phyloP scores from a whole-genome alignment of 1,284 basidiomycete genomes.

The Cryptococcus sp. region DNA sequence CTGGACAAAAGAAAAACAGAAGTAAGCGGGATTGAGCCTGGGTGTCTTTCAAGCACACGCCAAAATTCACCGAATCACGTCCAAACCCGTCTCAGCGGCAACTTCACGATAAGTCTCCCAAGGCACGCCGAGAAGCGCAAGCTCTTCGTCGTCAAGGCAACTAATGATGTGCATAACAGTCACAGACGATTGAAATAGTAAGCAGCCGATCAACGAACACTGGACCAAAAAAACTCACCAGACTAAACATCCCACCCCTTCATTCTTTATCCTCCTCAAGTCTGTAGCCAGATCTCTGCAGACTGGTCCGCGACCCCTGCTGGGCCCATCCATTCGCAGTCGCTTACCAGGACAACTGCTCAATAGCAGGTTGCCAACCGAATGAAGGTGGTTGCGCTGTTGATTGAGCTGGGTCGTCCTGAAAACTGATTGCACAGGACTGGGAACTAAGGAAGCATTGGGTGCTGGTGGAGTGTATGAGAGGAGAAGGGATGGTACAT shows the following conservation, averaged over 20 bases:
- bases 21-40: neutral
- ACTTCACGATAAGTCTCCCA: constrained; percentile 74
- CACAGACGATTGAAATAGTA: neutral
- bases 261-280: constrained; percentile 70
- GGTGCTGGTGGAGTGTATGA: constrained; percentile 54
- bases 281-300: constrained; percentile 80
- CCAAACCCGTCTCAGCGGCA: constrained; percentile 68
- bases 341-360: constrained; percentile 97
- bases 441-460: constrained; percentile 24
- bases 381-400: neutral
- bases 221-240: constrained; percentile 61
- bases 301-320: constrained; percentile 77
- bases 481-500: constrained; percentile 59
- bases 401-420: constrained; percentile 13
- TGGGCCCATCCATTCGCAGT: constrained; percentile 79
- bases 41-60: neutral
- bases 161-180: constrained; percentile 52
- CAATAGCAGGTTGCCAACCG: constrained; percentile 82
- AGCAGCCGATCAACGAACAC: neutral
- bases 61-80: constrained; percentile 64
- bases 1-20: constrained; percentile 52
- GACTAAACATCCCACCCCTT: constrained; percentile 78
- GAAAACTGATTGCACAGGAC: constrained; percentile 7
- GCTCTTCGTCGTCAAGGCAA: constrained; percentile 84
- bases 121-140: constrained; percentile 77